A percentile compares a stretch with the other conserved stretches of the same genome.
Conservation (phyloP, 108 stramenopile genomes). For the Aurantiochytrium sp. region DNA sequence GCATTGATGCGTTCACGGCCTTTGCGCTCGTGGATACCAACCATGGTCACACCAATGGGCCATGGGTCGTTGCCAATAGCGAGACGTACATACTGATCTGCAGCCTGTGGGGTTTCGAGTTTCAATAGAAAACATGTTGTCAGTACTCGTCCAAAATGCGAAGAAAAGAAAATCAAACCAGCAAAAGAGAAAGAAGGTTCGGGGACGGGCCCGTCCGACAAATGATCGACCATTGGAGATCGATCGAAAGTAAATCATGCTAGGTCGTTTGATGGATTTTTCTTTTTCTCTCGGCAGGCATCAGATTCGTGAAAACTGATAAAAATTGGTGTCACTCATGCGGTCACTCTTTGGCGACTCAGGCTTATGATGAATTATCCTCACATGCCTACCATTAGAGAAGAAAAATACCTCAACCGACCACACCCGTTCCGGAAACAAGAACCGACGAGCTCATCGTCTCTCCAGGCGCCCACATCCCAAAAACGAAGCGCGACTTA, state of each 20-base stretch:
- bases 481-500: neutral
- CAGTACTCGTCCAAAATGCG: neutral
- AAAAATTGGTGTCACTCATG: neutral
- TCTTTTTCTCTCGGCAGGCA: neutral
- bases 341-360: neutral
- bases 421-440: too few relatives aligned
- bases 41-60: constrained; percentile 98
- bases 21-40: constrained; percentile 90
- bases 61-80: constrained; percentile 93
- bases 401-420: neutral
- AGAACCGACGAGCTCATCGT: neutral
- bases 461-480: neutral
- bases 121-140: neutral
- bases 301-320: neutral
- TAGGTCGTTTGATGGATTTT: neutral
- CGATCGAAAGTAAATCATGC: too few relatives aligned
- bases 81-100: constrained; percentile 83
- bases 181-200: neutral
- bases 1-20: constrained; percentile 86
- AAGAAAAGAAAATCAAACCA: neutral
- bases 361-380: neutral
- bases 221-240: too few relatives aligned
- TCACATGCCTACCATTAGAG: neutral
- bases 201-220: too few relatives aligned
- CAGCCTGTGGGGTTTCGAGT: constrained; percentile 45